phyloP scores from a whole-genome alignment of 139 green algal species.

The Chlorella vulgaris region DNA sequence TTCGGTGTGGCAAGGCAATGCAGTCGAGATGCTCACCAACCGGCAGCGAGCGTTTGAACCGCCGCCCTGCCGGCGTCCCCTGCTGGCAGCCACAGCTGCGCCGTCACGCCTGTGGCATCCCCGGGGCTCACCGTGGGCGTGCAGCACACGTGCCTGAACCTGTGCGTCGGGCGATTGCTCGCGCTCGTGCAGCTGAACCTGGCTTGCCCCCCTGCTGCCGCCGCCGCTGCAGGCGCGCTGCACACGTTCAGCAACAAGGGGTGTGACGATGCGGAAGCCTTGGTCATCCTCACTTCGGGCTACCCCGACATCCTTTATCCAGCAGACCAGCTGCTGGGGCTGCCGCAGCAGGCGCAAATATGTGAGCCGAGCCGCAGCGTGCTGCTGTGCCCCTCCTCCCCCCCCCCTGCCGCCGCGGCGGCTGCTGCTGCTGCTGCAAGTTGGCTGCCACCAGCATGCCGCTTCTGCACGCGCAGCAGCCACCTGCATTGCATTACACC shows the following conservation, averaged over 20 bases:
- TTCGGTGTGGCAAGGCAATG: too few relatives aligned
- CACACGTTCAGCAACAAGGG: neutral
- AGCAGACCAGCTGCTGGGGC: neutral
- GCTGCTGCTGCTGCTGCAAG: neutral
- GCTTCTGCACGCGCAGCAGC: too few relatives aligned
- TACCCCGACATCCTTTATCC: neutral
- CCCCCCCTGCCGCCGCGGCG: neutral
- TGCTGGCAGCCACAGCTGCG: too few relatives aligned
- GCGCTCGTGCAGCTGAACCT: too few relatives aligned
- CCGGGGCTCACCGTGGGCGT: too few relatives aligned
- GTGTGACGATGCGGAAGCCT: neutral
- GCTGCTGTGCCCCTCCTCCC: neutral
- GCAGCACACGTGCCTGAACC: too few relatives aligned
- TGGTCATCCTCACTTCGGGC: neutral
- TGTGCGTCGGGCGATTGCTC: too few relatives aligned
- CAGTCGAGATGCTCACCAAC: neutral
- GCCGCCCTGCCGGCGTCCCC: neutral
- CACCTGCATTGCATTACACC: too few relatives aligned
- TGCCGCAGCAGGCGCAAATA: constrained; percentile 22
- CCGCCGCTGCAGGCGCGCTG: constrained; percentile 7
- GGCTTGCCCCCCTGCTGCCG: neutral
- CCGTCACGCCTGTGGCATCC: too few relatives aligned
- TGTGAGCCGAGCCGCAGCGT: neutral
- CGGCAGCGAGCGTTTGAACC: neutral
- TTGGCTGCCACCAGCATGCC: too few relatives aligned